phyloP scores from a whole-genome alignment of 345 rosid species.

The Eucalyptus virginea region DNA sequence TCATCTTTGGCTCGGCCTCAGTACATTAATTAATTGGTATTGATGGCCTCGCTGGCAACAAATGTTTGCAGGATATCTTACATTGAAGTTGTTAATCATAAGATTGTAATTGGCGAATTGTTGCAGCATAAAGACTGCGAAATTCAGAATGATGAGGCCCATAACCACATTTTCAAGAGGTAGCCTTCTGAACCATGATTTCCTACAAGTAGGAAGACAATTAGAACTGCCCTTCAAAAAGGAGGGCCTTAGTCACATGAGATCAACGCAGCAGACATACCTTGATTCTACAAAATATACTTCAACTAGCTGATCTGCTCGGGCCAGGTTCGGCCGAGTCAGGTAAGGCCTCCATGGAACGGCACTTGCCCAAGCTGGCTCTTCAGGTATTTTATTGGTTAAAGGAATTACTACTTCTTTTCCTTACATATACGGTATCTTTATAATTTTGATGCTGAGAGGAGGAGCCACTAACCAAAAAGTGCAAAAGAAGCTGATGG shows the following conservation, averaged over 20 bases:
- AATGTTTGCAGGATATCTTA: neutral
- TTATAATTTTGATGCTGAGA: neutral
- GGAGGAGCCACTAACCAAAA: neutral
- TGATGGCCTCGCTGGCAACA: neutral
- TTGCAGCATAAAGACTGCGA: neutral
- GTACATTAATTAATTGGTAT: neutral
- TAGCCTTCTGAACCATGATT: neutral
- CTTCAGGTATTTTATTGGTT: neutral
- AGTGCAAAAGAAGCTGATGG: neutral
- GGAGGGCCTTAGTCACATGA: neutral
- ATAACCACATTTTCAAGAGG: neutral
- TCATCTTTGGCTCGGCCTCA: neutral
- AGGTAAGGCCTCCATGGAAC: neutral
- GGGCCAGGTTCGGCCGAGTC: neutral
- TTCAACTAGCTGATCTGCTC: neutral
- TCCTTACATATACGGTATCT: neutral
- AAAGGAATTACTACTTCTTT: neutral
- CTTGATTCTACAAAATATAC: neutral
- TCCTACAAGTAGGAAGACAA: neutral
- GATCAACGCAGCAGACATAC: neutral
- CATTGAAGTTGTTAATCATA: neutral
- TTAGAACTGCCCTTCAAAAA: neutral
- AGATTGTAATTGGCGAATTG: neutral
- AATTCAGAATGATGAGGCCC: neutral
- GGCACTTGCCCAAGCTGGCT: neutral